Evolutionary conservation across 257 asterid genomes (phyloP), one percentile per base, ranked within the genome.

Genomic region (Solanum stenotomum): DNA sequence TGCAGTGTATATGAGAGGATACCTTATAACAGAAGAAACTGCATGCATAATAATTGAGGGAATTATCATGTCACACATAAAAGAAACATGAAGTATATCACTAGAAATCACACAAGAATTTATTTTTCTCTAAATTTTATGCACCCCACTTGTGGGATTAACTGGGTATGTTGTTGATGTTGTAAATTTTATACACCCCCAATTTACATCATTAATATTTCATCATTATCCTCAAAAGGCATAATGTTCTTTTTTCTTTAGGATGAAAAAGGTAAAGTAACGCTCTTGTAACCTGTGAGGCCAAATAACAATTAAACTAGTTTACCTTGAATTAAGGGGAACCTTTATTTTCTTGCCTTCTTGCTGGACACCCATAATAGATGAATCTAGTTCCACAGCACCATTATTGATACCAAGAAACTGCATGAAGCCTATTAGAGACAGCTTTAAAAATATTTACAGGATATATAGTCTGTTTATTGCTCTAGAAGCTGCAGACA

Each of bases 261-360:
- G 61, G 59, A 77, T 38, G 34, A 77, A 38, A 77, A 77, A 40
- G 61, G 13, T 77, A 23, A 40, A 52, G 63, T 6, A 52, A 82
- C 85, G 18, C 5, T 46, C 68, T 18, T 16, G 38, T 44, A 77
- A 77, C 4, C 56, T 20, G 35, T 40, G 84, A 40, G 44, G 10
- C 18, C 63, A 35, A 38, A 81, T 49, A 25, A 68, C 44, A 61
- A 25, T 59, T 90, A 63, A 86, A 11, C 79, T 67, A 75, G 49
- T 85, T 74, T 90, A 97, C 99, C 98, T 97, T 56, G 99, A 95
- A 92, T 97, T 97, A 33, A 97, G 95, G 86, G 99, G 99, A 89
- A 97, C 95, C 93, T 97, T 97, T 11, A 91, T 90, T 92, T 94
- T 96, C 92, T 93, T 97, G 89, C 96, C 99, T 38, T 96, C 99